A percentile compares a stretch with the other conserved stretches of the same genome.
These are phyloP conservation scores for Aspergillus sp. DNA, from an alignment of 2,329 filamentous ascomycete species.

Conservation along the genomic window DNA sequence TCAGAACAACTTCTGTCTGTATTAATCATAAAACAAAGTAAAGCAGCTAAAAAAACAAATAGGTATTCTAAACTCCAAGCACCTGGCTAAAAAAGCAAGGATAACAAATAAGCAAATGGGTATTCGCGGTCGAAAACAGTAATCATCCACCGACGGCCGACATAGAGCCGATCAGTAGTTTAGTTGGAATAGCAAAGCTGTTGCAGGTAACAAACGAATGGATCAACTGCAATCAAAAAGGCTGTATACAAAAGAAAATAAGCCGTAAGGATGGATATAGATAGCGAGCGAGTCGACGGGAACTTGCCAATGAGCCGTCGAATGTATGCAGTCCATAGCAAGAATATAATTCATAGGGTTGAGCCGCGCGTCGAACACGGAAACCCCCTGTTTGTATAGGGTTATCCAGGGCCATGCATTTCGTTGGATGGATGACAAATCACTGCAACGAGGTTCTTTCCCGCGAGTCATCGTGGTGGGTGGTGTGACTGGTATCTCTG, in stretches of 20 bases:
- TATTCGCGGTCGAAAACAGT: background rate
- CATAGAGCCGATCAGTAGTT: background rate
- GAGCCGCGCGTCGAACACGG: constrained; percentile 25
- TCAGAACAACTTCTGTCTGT: background rate
- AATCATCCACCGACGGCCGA: background rate
- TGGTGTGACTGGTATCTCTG: background rate
- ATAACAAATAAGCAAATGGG: background rate
- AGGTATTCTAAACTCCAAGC: constrained; percentile 2
- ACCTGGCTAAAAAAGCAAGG: background rate
- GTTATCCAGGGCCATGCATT: constrained; percentile 65
- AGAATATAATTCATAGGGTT: constrained; percentile 4
- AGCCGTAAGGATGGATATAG: too few relatives aligned
- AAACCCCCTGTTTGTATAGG: constrained; percentile 27
- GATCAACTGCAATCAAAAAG: background rate
- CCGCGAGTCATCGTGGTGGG: background rate
- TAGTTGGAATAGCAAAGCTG: background rate
- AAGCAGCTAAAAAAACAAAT: background rate
- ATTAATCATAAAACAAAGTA: background rate
- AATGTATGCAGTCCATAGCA: background rate
- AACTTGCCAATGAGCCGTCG: too few relatives aligned
- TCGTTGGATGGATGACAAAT: constrained; percentile 36
- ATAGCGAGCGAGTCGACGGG: too few relatives aligned
- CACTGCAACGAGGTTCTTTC: background rate
- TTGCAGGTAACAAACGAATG: background rate
- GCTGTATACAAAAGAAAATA: background rate